Conservation (phyloP, 2,329 filamentous ascomycete species). For the Blastomyces silverae region DNA sequence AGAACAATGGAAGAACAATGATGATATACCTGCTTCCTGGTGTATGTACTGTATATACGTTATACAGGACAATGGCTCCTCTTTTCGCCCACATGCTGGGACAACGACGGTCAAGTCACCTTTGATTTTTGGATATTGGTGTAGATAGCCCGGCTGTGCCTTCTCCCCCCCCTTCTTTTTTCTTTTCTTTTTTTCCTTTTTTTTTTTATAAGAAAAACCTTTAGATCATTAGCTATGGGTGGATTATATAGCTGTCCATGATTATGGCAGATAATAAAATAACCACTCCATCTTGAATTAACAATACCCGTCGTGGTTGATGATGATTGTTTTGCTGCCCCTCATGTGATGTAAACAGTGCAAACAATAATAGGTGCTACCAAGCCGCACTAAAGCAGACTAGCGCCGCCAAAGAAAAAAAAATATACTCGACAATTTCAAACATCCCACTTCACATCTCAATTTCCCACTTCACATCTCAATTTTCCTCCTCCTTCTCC, state of each 20-base stretch:
- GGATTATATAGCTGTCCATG: background rate
- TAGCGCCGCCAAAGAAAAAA: slow-evolving; percentile 13
- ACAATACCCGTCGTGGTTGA: background rate
- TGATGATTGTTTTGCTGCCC: background rate
- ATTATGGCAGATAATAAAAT: background rate
- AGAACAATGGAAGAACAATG: background rate
- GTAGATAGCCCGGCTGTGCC: background rate
- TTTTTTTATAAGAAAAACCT: too few relatives aligned
- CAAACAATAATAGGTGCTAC: background rate
- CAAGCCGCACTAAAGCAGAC: slow-evolving; percentile 9
- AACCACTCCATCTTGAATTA: background rate
- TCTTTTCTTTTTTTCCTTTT: background rate
- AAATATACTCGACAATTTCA: slow-evolving; percentile 13
- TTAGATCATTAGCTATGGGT: background rate
- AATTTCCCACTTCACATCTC: slow-evolving; percentile 14
- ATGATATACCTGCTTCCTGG: background rate
- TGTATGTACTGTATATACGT: background rate
- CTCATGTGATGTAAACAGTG: slow-evolving; percentile 11
- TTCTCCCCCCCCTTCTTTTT: background rate
- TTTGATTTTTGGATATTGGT: background rate
- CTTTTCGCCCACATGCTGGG: background rate
- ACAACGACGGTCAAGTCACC: background rate
- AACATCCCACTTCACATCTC: slow-evolving; percentile 14
- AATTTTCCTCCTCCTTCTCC: slow-evolving; percentile 7
- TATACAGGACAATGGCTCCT: background rate